Conservation (phyloP, 2,329 filamentous ascomycete genomes). For the Fusarium subtropicale region DNA sequence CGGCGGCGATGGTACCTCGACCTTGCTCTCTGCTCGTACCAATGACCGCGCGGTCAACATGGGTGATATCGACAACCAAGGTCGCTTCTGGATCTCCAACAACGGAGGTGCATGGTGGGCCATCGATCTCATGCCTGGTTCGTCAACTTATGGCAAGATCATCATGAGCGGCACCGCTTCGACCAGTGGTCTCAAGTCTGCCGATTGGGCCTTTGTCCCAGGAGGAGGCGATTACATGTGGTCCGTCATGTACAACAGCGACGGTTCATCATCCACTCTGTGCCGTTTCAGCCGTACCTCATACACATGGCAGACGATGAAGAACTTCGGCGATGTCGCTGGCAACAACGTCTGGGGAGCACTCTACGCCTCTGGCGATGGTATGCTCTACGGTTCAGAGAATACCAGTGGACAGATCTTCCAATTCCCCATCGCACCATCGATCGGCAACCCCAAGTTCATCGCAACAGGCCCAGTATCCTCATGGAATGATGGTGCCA, state of each 20-base stretch:
- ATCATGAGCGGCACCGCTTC: constrained; percentile 31
- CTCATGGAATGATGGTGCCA: constrained; percentile 37
- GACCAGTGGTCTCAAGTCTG: constrained; percentile 6
- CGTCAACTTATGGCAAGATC: constrained; percentile 37
- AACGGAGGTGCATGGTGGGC: constrained; percentile 41
- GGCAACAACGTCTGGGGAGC: constrained; percentile 40
- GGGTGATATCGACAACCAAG: constrained; percentile 43
- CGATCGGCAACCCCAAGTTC: constrained; percentile 23
- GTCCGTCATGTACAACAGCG: constrained; percentile 16
- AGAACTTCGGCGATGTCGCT: constrained; percentile 17
- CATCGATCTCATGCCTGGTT: constrained; percentile 39
- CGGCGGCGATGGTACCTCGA: constrained; percentile 36
- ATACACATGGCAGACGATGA: constrained; percentile 33
- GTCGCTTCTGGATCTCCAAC: constrained; percentile 42
- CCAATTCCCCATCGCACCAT: constrained; percentile 38
- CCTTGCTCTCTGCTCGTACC: constrained; percentile 30
- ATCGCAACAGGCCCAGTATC: constrained; percentile 26
- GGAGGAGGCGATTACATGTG: constrained; percentile 45
- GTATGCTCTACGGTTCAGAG: constrained; percentile 40
- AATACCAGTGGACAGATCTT: constrained; percentile 36
- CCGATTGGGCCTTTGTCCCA: constrained; percentile 44
- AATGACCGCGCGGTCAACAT: constrained; percentile 31
- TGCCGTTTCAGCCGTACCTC: constrained; percentile 40
- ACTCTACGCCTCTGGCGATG: constrained; percentile 36
- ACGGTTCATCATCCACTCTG: constrained; percentile 17